These are phyloP conservation scores for Cercospora janseana DNA, from an alignment of 2,329 filamentous ascomycete species.

Conservation along the genomic window DNA sequence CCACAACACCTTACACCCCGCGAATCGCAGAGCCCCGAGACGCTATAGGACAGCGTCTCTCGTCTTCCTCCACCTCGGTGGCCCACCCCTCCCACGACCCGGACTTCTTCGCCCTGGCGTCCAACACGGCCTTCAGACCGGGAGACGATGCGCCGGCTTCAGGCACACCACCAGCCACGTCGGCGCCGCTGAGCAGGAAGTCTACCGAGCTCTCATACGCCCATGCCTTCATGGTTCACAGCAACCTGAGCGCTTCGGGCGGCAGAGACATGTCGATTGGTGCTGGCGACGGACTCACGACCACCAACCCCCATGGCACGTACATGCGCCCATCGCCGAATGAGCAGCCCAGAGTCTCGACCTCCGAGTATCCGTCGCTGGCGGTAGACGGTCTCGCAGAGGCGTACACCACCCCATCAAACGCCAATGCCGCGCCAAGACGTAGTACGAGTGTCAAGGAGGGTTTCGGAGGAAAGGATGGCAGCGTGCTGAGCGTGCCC, in stretches of 20 bases:
- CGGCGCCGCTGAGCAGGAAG: constrained; percentile 32
- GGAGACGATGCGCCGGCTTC: constrained; percentile 29
- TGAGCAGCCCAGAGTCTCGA: constrained; percentile 14
- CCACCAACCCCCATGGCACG: constrained; percentile 30
- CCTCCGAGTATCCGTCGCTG: constrained; percentile 21
- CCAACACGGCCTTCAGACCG: constrained; percentile 32
- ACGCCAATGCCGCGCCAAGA: constrained; percentile 36
- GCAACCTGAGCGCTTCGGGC: constrained; percentile 20
- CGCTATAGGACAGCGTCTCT: constrained; percentile 11
- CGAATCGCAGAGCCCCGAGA: not conserved
- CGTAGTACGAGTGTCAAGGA: constrained; percentile 43
- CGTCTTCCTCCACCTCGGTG: constrained; percentile 3
- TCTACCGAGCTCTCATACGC: constrained; percentile 34
- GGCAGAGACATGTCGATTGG: constrained; percentile 51
- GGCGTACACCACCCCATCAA: constrained; percentile 32
- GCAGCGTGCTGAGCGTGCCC: constrained; percentile 33
- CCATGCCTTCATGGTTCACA: constrained; percentile 44
- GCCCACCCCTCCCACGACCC: constrained; percentile 1
- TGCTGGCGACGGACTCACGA: constrained; percentile 25
- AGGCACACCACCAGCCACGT: constrained; percentile 15
- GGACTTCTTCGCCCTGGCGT: constrained; percentile 27
- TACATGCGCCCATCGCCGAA: constrained; percentile 14
- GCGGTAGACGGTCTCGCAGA: constrained; percentile 29
- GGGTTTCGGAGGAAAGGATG: constrained; percentile 33
- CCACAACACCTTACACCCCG: constrained; percentile 4